These are phyloP conservation scores for Alternaria rosae DNA, from an alignment of 2,329 filamentous ascomycete genomes.

Conservation along the genomic window DNA sequence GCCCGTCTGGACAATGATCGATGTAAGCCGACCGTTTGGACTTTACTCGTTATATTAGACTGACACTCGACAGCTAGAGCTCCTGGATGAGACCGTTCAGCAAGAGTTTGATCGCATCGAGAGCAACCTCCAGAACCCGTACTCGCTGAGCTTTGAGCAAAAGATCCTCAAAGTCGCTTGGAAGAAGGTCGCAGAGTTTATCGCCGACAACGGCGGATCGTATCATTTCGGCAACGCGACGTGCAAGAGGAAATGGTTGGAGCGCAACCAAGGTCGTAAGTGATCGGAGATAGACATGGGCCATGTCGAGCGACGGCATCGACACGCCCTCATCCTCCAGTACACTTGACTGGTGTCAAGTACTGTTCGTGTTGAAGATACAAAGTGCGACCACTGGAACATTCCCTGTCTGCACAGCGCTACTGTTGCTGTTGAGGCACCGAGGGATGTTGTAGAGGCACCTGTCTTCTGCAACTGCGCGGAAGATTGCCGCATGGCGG, in stretches of 20 bases:
- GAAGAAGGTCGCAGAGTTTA: slow-evolving; percentile 65
- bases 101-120: slow-evolving; percentile 32
- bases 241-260: slow-evolving; percentile 68
- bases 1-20: slow-evolving; percentile 68
- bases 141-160: slow-evolving; percentile 18
- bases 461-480: not conserved
- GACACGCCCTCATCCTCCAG: not conserved
- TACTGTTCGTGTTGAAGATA: not conserved
- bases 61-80: slow-evolving; percentile 30
- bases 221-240: slow-evolving; percentile 69
- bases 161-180: slow-evolving; percentile 60
- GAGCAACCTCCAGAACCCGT: slow-evolving; percentile 10
- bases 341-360: not conserved
- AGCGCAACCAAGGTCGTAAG: slow-evolving; percentile 36
- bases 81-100: slow-evolving; percentile 34
- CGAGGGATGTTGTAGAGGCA: not conserved
- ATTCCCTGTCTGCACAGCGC: not conserved
- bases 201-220: slow-evolving; percentile 60
- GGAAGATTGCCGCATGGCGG: not conserved
- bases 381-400: not conserved
- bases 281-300: not conserved
- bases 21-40: slow-evolving; percentile 63
- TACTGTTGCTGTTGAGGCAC: not conserved
- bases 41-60: not conserved
- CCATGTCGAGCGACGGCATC: not conserved